Conservation (phyloP, 306 rosid genomes). For the Citrullus colocynthis region DNA sequence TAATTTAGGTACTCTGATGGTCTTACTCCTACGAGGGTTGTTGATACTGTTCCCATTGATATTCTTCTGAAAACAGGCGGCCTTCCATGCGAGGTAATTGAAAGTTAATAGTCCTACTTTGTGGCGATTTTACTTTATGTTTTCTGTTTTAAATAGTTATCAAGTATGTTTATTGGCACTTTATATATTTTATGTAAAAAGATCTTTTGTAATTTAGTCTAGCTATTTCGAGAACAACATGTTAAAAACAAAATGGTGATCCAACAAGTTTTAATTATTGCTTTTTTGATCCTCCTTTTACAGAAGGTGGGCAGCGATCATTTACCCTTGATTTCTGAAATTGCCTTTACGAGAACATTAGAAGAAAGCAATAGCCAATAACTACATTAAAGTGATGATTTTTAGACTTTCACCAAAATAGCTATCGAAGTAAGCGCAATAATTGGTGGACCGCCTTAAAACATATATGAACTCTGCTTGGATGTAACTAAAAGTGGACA, state of each 20-base stretch:
- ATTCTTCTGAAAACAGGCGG: constrained; percentile 55
- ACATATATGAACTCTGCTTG: background rate
- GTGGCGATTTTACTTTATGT: background rate
- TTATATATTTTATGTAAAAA: background rate
- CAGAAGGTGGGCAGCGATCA: constrained; percentile 87
- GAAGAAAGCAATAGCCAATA: background rate
- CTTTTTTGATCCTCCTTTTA: background rate
- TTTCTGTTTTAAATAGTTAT: background rate
- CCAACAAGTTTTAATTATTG: background rate
- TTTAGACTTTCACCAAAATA: background rate
- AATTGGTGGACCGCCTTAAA: background rate
- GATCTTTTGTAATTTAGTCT: background rate
- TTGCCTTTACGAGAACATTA: constrained; percentile 35
- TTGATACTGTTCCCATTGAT: constrained; percentile 58
- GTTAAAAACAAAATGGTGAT: background rate
- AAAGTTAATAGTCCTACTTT: background rate
- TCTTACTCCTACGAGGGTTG: constrained; percentile 54
- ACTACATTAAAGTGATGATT: background rate
- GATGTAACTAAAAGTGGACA: background rate
- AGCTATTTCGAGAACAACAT: background rate
- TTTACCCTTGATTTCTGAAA: constrained; percentile 68
- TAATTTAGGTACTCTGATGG: constrained; percentile 54
- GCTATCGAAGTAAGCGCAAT: background rate
- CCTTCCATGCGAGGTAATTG: constrained; percentile 75
- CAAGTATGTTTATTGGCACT: background rate